A percentile compares a stretch with the other conserved stretches of the same genome.
Conservation (phyloP, 768 basidiomycete genomes). For the Tylopilus subfusipes region DNA sequence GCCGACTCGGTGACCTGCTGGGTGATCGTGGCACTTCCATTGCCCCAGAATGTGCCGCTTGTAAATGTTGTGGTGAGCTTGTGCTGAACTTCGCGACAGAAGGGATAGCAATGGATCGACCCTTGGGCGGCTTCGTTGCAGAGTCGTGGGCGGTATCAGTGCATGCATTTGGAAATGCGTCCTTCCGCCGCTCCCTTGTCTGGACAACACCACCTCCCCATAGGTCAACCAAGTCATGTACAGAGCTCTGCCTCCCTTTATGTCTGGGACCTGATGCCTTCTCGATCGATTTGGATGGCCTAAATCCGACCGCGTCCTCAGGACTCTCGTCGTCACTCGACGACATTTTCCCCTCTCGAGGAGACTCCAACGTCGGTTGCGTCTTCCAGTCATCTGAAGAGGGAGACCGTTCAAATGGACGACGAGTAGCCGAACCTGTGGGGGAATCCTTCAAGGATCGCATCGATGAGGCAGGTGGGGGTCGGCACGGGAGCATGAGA, state of each 20-base stretch:
- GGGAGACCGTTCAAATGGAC: slow-evolving; percentile 22
- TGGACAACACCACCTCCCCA: slow-evolving; percentile 58
- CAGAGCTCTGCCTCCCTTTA: slow-evolving; percentile 69
- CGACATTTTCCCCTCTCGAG: slow-evolving; percentile 34
- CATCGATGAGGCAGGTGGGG: background rate
- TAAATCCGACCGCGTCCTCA: slow-evolving; percentile 41
- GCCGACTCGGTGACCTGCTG: slow-evolving; percentile 28
- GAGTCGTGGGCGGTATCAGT: slow-evolving; percentile 14
- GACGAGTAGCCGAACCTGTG: slow-evolving; percentile 6
- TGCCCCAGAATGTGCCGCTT: slow-evolving; percentile 14
- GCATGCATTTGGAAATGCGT: slow-evolving; percentile 17
- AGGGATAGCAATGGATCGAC: slow-evolving; percentile 17
- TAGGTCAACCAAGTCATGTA: slow-evolving; percentile 77
- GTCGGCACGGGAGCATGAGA: slow-evolving; percentile 1
- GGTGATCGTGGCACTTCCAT: slow-evolving; percentile 25
- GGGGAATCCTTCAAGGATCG: slow-evolving; percentile 9
- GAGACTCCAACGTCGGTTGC: slow-evolving; percentile 29
- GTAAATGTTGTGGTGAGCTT: slow-evolving; percentile 26
- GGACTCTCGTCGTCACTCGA: slow-evolving; percentile 59
- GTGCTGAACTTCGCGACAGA: slow-evolving; percentile 19
- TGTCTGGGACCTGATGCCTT: slow-evolving; percentile 30
- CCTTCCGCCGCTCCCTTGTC: slow-evolving; percentile 42
- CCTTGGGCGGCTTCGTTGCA: slow-evolving; percentile 17
- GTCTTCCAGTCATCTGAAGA: slow-evolving; percentile 49
- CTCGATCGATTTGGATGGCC: slow-evolving; percentile 19